Base-by-base conservation (phyloP, 2,329 filamentous ascomycete genomes). In the Macrophomina pseudophaseolina region DNA sequence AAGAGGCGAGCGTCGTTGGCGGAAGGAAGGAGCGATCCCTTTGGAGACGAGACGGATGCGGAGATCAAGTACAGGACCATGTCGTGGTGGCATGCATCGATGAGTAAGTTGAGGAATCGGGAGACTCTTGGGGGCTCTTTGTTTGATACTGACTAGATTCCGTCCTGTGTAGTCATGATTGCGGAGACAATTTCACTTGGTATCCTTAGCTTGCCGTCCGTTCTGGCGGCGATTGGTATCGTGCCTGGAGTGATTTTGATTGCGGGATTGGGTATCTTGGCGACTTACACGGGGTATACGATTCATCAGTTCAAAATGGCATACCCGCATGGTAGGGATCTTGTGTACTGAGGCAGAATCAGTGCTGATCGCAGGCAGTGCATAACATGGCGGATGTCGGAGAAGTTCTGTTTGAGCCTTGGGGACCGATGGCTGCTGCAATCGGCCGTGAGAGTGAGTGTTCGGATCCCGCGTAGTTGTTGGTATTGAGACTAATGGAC, bases 181-280 rank as follows among this genome's bases (percentile, higher is more conserved):
- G 86, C 85, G 14, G 86, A 87, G 72, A 87, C 84, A 4, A 83
- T 87, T 23, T 86, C 84, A 9, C 77, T 83, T n/a, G 81, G 81
- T 0, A 82, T 83, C 0, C 48, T 69, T 7, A 68, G 66, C 11
- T 35, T 69, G 32, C 68, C 68, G 2, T 68, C 68, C 9, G 65
- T 66, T 9, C 30, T 69, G 35, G 68, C 68, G 11, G 49, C 18
- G 9, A 63, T 69, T 59, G 68, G 68, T 1, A 54, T 69, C 4
- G 68, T 69, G 7, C 68, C 68, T 0, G 68, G 68, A 0, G 40
- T 69, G 3, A 66, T 69, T 6, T 32, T 69, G 40, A 68, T 69
- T 11, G 59, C 66, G 6, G 65, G 54, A 30, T 30, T 69, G 16
- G 69, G 69, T 2, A 49, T 63, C 2, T 35, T 69, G 28, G 66